phyloP scores from a whole-genome alignment of 257 asterid species.

The Voacanga thouarsii region DNA sequence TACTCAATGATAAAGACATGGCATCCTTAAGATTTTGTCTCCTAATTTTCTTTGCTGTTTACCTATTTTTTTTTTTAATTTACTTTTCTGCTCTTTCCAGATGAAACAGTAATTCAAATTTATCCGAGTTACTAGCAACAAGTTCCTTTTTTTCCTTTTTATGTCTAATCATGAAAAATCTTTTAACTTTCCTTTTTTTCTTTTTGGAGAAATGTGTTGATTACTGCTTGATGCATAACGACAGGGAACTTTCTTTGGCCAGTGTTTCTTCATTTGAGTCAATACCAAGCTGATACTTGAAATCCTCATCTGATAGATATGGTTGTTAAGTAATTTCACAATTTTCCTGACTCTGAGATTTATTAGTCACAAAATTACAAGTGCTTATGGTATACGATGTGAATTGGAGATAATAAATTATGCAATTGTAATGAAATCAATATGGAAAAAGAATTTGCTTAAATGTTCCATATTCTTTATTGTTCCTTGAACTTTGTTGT shows the following conservation, averaged over 20 bases:
- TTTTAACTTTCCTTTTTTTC: background rate
- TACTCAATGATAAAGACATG: background rate
- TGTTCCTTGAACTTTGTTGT: slow-evolving; percentile 8
- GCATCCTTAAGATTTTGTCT: background rate
- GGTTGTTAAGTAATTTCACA: background rate
- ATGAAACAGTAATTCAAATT: background rate
- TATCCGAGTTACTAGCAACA: background rate
- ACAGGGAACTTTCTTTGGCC: background rate
- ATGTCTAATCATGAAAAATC: background rate
- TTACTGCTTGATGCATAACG: background rate
- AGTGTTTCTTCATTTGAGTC: background rate
- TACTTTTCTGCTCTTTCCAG: background rate
- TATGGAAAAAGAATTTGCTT: background rate
- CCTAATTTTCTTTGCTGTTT: background rate
- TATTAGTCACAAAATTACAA: background rate
- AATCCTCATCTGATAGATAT: background rate
- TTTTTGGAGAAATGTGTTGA: background rate
- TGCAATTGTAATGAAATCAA: background rate
- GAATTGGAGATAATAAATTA: background rate
- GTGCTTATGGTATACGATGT: background rate
- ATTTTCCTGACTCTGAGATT: background rate
- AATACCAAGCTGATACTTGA: background rate
- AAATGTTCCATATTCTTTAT: background rate
- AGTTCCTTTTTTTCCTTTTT: background rate
- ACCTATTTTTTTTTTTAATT: background rate